Evolutionary conservation across 768 basidiomycete genomes (phyloP).

Genomic region (Boletus insuetus): DNA sequence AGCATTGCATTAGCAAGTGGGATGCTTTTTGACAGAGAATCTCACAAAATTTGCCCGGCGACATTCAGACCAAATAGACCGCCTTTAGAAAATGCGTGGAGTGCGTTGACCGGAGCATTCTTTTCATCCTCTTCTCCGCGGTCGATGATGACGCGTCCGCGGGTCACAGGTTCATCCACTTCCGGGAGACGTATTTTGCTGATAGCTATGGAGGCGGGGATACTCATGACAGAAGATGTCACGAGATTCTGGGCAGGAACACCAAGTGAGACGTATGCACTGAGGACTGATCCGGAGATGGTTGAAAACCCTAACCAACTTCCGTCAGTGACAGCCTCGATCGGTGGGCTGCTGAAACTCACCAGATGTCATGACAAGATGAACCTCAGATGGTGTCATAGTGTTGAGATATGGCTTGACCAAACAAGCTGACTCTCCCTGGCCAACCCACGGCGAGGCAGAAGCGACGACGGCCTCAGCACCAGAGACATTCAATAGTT

Average conservation of each 20-base stretch:
- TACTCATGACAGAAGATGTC: slow-evolving; percentile 92
- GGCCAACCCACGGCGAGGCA: slow-evolving; percentile 91
- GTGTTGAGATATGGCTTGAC: slow-evolving; percentile 80
- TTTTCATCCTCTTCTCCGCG: slow-evolving; percentile 62
- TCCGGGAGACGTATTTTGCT: slow-evolving; percentile 87
- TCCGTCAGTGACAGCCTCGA: slow-evolving; percentile 2
- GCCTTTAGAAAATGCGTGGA: slow-evolving; percentile 87
- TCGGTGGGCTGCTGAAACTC: slow-evolving; percentile 8
- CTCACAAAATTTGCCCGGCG: slow-evolving; percentile 83
- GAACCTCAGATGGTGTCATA: slow-evolving; percentile 86
- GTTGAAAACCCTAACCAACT: slow-evolving; percentile 66
- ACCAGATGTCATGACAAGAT: slow-evolving; percentile 85
- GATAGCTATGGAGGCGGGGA: slow-evolving; percentile 91
- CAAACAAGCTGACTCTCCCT: slow-evolving; percentile 85
- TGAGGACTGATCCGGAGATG: slow-evolving; percentile 87
- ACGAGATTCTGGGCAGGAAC: slow-evolving; percentile 78
- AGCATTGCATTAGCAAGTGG: slow-evolving; percentile 5
- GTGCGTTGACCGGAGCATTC: slow-evolving; percentile 64
- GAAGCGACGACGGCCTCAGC: slow-evolving; percentile 93
- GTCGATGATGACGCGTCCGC: slow-evolving; percentile 76
- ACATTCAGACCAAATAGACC: slow-evolving; percentile 83
- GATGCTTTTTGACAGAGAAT: background rate
- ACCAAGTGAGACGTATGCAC: slow-evolving; percentile 77
- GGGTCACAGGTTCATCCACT: slow-evolving; percentile 80
- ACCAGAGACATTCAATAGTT: slow-evolving; percentile 87